Percentiles rank a stretch among this genome's conserved stretches.
These are phyloP conservation scores for Protomyces pachydermus DNA, from an alignment of 1,139 yeast species.

Conservation along the genomic window DNA sequence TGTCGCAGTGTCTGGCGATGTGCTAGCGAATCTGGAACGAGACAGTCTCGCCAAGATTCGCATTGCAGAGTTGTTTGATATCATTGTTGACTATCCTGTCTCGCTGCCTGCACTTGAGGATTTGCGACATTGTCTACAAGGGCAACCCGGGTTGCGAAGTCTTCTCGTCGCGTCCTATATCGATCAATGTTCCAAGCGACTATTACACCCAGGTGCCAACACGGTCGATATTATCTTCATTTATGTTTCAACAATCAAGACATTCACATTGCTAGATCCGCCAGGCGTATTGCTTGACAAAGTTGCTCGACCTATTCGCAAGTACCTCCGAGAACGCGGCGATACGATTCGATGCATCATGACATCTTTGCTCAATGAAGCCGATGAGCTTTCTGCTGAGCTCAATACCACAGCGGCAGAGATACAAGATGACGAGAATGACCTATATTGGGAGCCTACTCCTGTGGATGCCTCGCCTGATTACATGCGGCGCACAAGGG, in stretches of 20 bases:
- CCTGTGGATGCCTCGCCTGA: constrained; percentile 92
- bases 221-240: constrained; percentile 67
- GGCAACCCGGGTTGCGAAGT: constrained; percentile 44
- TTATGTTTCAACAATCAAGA: constrained; percentile 66
- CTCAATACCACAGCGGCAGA: constrained; percentile 38
- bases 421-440: constrained; percentile 43
- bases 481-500: constrained; percentile 51
- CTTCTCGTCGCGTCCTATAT: constrained; percentile 55
- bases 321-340: constrained; percentile 60
- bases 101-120: constrained; percentile 62
- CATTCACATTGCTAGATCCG: constrained; percentile 77
- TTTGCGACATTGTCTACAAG: constrained; percentile 37
- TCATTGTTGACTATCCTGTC: constrained; percentile 56
- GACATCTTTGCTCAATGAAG: constrained; percentile 60
- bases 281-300: constrained; percentile 76
- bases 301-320: constrained; percentile 68
- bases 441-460: constrained; percentile 75
- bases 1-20: background rate
- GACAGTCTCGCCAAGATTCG: constrained; percentile 41
- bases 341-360: constrained; percentile 72
- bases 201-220: constrained; percentile 77
- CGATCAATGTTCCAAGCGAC: constrained; percentile 46
- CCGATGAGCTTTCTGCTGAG: constrained; percentile 46
- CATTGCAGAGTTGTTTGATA: constrained; percentile 59
- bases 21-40: constrained; percentile 20